Evolutionary conservation across 345 rosid species (phyloP), one percentile per base, ranked within the genome.

Genomic region (Citrus medica): DNA sequence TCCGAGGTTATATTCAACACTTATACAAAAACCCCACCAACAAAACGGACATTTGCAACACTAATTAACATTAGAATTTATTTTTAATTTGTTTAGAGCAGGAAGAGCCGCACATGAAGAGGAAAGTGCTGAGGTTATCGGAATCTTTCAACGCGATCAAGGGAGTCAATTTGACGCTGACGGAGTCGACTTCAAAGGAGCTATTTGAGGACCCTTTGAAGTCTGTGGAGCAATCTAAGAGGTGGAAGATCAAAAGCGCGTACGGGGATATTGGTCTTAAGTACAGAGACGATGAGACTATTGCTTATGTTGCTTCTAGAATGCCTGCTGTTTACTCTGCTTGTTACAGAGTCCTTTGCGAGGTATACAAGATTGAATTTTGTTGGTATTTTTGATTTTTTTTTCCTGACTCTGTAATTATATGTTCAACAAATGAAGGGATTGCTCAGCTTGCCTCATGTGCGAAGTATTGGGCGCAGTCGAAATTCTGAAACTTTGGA

Each of bases 251-350:
- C 73, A 92, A 86, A 84, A 94, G 93, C 46, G 77, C 88, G 60
- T 94, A 94, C 48, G 98, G 99, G 9, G 98, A 94, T 48, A 92
- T 92, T 24, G 99, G 98, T 9, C 82, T 96, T 24, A 72, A 80
- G 76, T 96, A 94, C 81, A 84, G 83, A 56, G 97, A 94, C 33
- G 95, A 91, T 17, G 93, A 96, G 90, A 90, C 98, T 13, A 85
- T 88, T 6, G 99, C 99, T 69, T 96, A 96, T 78, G 85, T 91
- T 24, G 99, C 98, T 79, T 92, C 98, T 33, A 92, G 98, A 73
- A 96, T 96, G 99, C 99, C 98, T 9, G 95, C 98, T 4, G 97
- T 94, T 22, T 92, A 87, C 88, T 94, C 98, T 62, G 95, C 95
- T 69, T 92, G 97, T 38, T 83, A 82, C 64, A 89, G 98, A 82